phyloP scores from a whole-genome alignment of 2,329 filamentous ascomycete genomes.

The Xylaria sp. region DNA sequence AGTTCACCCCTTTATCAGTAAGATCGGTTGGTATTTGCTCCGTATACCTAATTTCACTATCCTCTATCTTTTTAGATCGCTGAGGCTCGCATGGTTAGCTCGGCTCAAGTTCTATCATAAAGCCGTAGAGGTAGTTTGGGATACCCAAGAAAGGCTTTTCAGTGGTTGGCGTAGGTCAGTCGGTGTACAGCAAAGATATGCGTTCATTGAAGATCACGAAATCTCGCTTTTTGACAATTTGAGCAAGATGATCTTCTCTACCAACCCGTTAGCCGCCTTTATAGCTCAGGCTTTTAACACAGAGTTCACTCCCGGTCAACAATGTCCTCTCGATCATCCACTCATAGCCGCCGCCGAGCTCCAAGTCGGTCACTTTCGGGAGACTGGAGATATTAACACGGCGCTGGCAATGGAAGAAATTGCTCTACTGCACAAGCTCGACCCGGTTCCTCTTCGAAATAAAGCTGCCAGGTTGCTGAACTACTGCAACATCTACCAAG shows the following conservation, averaged over 20 bases:
- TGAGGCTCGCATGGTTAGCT: conserved; percentile 10
- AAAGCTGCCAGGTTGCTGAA: neutral
- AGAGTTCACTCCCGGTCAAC: neutral
- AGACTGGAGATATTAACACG: conserved; percentile 8
- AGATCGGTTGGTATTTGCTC: neutral
- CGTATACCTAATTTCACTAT: neutral
- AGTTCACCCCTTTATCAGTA: neutral
- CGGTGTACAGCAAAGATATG: neutral
- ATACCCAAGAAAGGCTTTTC: neutral
- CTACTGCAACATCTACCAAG: conserved; percentile 12
- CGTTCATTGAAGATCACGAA: neutral
- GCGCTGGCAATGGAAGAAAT: conserved; percentile 18
- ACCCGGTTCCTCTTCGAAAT: too few relatives aligned
- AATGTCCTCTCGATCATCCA: too few relatives aligned
- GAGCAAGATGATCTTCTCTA: neutral
- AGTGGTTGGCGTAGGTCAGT: neutral
- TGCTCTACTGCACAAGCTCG: neutral
- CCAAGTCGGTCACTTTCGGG: neutral
- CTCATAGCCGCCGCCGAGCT: neutral
- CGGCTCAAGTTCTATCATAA: conserved; percentile 16
- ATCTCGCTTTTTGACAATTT: neutral
- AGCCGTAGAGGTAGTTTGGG: neutral
- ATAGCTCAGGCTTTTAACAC: neutral
- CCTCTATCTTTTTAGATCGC: neutral
- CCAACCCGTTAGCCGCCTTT: neutral